Conservation (phyloP, 768 basidiomycete species). For the Termitomyces sp. region DNA sequence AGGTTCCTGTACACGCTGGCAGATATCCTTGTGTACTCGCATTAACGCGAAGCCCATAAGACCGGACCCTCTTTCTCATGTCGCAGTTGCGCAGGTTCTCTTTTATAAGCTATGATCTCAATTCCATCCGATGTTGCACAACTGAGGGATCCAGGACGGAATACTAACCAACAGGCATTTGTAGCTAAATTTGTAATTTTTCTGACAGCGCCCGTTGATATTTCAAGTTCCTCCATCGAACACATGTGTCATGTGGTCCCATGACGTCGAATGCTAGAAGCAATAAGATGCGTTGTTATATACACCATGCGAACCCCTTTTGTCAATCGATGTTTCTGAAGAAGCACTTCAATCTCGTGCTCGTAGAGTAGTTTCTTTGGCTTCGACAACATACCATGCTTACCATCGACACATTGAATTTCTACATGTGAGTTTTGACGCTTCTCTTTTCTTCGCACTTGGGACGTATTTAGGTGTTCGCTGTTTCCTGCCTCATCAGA, state of each 20-base stretch:
- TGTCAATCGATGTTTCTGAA: conserved; percentile 1
- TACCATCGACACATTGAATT: background rate
- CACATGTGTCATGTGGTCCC: background rate
- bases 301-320: conserved; percentile 2
- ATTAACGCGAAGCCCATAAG: background rate
- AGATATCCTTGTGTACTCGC: conserved; percentile 5
- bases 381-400: too few species aligned
- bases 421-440: background rate
- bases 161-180: background rate
- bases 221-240: background rate
- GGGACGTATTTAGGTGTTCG: background rate
- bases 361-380: conserved; percentile 5
- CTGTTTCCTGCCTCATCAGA: too few species aligned
- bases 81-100: background rate
- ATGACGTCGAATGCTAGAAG: conserved; percentile 1
- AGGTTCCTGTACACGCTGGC: conserved; percentile 15
- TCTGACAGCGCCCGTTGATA: too few species aligned
- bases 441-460: background rate
- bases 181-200: background rate
- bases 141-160: background rate
- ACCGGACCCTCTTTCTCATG: background rate
- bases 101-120: conserved; percentile 9
- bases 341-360: background rate
- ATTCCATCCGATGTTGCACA: background rate
- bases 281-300: background rate